Evolutionary conservation across 2,329 filamentous ascomycete genomes (phyloP).

Genomic region (Aspergillus sp.): DNA sequence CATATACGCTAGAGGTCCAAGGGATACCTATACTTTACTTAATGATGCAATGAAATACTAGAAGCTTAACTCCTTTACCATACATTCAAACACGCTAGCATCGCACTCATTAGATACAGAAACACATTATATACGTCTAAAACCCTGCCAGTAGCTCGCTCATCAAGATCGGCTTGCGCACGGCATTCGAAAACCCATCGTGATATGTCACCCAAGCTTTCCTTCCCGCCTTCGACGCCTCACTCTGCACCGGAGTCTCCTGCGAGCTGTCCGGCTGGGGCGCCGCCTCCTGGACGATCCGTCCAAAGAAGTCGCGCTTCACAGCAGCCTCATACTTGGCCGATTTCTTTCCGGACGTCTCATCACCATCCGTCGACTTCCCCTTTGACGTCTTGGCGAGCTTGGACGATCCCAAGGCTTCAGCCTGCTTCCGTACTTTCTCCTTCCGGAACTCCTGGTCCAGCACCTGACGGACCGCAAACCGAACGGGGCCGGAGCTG

Average conservation of each 20-base stretch:
- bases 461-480: constrained; percentile 87
- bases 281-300: constrained; percentile 57
- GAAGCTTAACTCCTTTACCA: no score
- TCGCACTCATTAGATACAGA: background rate
- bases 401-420: constrained; percentile 46
- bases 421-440: constrained; percentile 63
- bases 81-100: no score
- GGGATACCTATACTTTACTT: no score
- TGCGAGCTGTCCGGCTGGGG: constrained; percentile 34
- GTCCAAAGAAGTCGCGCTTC: constrained; percentile 84
- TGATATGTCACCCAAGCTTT: constrained; percentile 86
- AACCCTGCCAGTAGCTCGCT: constrained; percentile 66
- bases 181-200: constrained; percentile 89
- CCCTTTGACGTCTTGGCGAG: constrained; percentile 23
- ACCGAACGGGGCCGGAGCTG: constrained; percentile 73
- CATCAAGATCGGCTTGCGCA: constrained; percentile 80
- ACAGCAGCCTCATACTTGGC: constrained; percentile 41
- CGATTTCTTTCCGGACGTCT: constrained; percentile 21
- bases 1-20: no score
- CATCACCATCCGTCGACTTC: constrained; percentile 30
- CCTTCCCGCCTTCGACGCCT: constrained; percentile 44
- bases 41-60: no score
- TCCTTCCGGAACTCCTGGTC: constrained; percentile 85
- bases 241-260: constrained; percentile 26
- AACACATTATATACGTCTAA: constrained; percentile 12